Percentiles rank a stretch among this genome's conserved stretches.
Evolutionary conservation across 1,284 basidiomycete genomes (phyloP).

Genomic region (Austroboletus rostrupii): DNA sequence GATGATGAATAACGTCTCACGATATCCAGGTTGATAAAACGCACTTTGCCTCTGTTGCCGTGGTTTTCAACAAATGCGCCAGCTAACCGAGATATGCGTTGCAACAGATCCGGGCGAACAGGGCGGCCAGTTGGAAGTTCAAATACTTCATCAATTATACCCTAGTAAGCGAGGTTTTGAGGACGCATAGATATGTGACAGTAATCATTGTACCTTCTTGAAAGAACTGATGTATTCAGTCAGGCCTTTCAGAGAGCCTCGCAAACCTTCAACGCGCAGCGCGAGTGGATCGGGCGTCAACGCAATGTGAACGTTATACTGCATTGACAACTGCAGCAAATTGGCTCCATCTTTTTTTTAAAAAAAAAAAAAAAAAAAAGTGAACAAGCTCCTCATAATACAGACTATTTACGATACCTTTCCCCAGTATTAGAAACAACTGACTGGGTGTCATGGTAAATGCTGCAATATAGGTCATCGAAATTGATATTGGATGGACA

Average conservation of each 20-base stretch:
- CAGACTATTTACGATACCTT: conserved; percentile 41
- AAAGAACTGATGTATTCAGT: conserved; percentile 42
- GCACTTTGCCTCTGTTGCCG: conserved; percentile 44
- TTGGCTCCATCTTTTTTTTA: conserved; percentile 62
- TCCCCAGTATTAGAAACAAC: conserved; percentile 69
- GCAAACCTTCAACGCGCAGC: conserved; percentile 56
- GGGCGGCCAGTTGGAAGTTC: conserved; percentile 43
- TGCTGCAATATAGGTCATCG: conserved; percentile 34
- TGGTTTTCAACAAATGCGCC: conserved; percentile 57
- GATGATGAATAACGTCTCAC: conserved; percentile 2
- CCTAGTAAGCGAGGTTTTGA: conserved; percentile 32
- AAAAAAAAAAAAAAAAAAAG: too few relatives aligned
- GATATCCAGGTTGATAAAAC: conserved; percentile 1
- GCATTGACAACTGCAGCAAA: conserved; percentile 52
- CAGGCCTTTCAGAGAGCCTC: conserved; percentile 44
- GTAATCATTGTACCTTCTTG: conserved; percentile 40
- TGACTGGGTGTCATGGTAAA: conserved; percentile 55
- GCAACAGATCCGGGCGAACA: conserved; percentile 44
- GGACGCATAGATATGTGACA: neutral
- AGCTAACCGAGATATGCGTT: conserved; percentile 62
- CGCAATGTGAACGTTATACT: conserved; percentile 59
- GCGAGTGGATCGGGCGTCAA: conserved; percentile 53
- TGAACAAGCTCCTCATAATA: conserved; percentile 4
- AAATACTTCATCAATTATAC: conserved; percentile 46
- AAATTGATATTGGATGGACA: conserved; percentile 2